Conservation (phyloP, 345 rosid species). For the Brassica cretica region DNA sequence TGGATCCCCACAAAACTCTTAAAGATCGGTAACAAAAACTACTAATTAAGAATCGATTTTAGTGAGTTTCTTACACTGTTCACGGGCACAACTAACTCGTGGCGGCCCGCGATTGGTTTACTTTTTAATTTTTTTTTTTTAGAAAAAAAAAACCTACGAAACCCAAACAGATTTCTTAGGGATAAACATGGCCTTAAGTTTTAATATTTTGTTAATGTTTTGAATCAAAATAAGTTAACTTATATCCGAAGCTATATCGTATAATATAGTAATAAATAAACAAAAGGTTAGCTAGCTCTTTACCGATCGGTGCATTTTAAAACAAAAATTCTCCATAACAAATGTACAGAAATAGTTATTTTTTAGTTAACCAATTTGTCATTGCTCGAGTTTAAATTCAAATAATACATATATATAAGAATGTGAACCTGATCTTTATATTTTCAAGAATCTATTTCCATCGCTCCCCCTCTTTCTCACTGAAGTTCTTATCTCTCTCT, state of each 20-base stretch:
- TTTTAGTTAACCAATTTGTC: slow-evolving; percentile 26
- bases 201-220: slow-evolving; percentile 2
- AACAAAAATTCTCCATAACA: slow-evolving; percentile 32
- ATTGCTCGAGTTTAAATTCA: slow-evolving; percentile 39
- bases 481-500: slow-evolving; percentile 10
- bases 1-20: too few relatives aligned
- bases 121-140: too few relatives aligned
- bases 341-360: slow-evolving; percentile 9
- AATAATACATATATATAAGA: slow-evolving; percentile 28
- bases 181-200: too few relatives aligned
- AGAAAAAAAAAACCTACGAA: too few relatives aligned
- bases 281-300: slow-evolving; percentile 26
- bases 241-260: slow-evolving; percentile 34
- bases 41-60: too few relatives aligned
- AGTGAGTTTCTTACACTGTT: too few relatives aligned
- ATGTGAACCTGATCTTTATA: slow-evolving; percentile 13
- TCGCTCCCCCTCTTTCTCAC: slow-evolving; percentile 14
- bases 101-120: too few relatives aligned
- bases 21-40: too few relatives aligned
- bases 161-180: too few relatives aligned
- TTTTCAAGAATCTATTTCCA: slow-evolving; percentile 15
- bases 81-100: too few relatives aligned
- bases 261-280: slow-evolving; percentile 6
- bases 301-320: slow-evolving; percentile 36
- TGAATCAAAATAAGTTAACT: slow-evolving; percentile 9